A percentile compares a stretch with the other conserved stretches of the same genome.
Evolutionary conservation across 345 rosid genomes (phyloP).

Genomic region (Garcia nutans): DNA sequence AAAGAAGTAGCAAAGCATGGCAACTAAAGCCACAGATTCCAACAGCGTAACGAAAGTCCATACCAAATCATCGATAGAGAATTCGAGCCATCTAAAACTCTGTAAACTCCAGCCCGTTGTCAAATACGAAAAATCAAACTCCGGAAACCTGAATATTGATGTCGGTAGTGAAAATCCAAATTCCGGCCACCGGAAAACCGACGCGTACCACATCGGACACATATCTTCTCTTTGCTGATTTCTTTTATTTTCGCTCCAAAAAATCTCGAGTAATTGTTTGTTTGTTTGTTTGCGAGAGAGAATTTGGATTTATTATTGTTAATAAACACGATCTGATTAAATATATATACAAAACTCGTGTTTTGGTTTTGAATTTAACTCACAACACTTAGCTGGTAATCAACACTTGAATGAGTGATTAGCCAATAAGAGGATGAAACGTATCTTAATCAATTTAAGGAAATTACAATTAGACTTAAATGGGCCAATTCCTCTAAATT

Average conservation of each 20-base stretch:
- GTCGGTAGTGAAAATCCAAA: slow-evolving; percentile 33
- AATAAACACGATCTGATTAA: too few species aligned
- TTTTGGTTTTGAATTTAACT: background rate
- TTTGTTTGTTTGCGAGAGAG: background rate
- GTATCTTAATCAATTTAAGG: background rate
- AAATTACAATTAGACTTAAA: too few species aligned
- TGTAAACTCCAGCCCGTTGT: slow-evolving; percentile 26
- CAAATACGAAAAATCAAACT: slow-evolving; percentile 44
- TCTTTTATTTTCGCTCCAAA: background rate
- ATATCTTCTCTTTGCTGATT: background rate
- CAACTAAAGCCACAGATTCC: slow-evolving; percentile 62
- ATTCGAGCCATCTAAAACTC: slow-evolving; percentile 34
- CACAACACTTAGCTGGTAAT: background rate
- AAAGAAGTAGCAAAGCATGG: slow-evolving; percentile 80
- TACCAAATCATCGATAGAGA: slow-evolving; percentile 63
- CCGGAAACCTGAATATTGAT: slow-evolving; percentile 61
- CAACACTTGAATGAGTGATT: background rate
- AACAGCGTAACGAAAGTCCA: slow-evolving; percentile 61
- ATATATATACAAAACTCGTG: background rate
- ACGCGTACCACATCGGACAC: slow-evolving; percentile 10
- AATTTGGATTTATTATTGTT: background rate
- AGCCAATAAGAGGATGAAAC: background rate
- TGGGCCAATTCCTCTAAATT: too few species aligned
- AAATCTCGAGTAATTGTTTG: background rate
- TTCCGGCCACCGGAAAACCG: slow-evolving; percentile 53